phyloP scores from a whole-genome alignment of 1,284 basidiomycete species.

The Tranzscheliella williamsii region DNA sequence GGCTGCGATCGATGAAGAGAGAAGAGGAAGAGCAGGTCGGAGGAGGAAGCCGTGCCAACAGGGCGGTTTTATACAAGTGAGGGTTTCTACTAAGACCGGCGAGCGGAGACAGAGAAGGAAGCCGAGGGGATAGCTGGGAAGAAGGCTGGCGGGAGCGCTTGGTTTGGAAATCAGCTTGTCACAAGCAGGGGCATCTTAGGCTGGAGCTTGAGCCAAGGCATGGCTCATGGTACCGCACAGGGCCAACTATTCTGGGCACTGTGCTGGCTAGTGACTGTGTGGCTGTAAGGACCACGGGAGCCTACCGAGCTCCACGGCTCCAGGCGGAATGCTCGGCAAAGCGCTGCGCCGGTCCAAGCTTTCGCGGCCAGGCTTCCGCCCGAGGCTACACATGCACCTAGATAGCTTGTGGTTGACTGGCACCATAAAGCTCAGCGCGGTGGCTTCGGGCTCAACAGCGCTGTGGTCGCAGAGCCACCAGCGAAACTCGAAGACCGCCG shows the following conservation, averaged over 20 bases:
- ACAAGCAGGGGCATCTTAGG: neutral
- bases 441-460: neutral
- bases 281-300: too few species aligned
- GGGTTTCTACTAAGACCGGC: too few species aligned
- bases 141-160: neutral
- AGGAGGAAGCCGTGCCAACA: slow-evolving; percentile 7
- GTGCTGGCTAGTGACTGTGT: too few species aligned
- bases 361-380: too few species aligned
- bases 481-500: slow-evolving; percentile 1
- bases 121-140: neutral
- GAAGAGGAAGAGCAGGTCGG: slow-evolving; percentile 6
- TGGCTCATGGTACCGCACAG: neutral
- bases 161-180: neutral
- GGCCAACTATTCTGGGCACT: neutral
- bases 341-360: too few species aligned
- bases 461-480: neutral
- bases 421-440: neutral
- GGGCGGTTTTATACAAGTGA: slow-evolving; percentile 27
- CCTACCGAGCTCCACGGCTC: too few species aligned
- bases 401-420: neutral
- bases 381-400: neutral
- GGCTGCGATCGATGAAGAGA: slow-evolving; percentile 33
- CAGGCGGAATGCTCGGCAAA: too few species aligned
- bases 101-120: neutral
- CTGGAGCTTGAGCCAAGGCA: neutral